Evolutionary conservation across 2,329 filamentous ascomycete species (phyloP).

Genomic region (Xylaria sp.): DNA sequence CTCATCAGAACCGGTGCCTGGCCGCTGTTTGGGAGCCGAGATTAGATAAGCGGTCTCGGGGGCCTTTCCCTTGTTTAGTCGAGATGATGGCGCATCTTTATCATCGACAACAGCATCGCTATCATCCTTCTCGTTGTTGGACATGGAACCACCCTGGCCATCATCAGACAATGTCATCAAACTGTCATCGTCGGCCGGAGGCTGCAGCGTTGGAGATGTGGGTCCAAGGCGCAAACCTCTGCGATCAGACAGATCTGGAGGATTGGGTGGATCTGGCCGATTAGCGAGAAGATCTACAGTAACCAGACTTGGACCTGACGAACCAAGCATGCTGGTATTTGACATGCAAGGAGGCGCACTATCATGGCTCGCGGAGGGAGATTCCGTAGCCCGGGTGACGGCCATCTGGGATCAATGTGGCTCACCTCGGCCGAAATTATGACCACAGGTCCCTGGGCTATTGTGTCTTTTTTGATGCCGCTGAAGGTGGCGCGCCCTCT

Average conservation of each 20-base stretch:
- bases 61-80: constrained; percentile 30
- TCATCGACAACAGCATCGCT: not conserved
- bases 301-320: constrained; percentile 8
- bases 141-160: not conserved
- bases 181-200: not conserved
- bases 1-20: not conserved
- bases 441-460: not conserved
- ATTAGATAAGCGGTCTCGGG: constrained; percentile 14
- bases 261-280: constrained; percentile 32
- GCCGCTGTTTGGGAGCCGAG: not conserved
- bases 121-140: not conserved
- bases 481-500: constrained; percentile 3
- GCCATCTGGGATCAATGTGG: constrained; percentile 26
- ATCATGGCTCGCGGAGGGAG: constrained; percentile 16
- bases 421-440: constrained; percentile 16
- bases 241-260: constrained; percentile 28
- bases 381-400: constrained; percentile 16
- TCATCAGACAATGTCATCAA: constrained; percentile 7
- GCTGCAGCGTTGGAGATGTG: constrained; percentile 23
- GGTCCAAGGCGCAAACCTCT: constrained; percentile 15
- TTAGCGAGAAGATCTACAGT: constrained; percentile 30
- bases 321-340: constrained; percentile 17
- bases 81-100: not conserved
- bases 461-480: constrained; percentile 1
- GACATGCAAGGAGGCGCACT: constrained; percentile 11